Conservation (phyloP, 495 filamentous ascomycete species). For the Talaromyces trachyspermus region DNA sequence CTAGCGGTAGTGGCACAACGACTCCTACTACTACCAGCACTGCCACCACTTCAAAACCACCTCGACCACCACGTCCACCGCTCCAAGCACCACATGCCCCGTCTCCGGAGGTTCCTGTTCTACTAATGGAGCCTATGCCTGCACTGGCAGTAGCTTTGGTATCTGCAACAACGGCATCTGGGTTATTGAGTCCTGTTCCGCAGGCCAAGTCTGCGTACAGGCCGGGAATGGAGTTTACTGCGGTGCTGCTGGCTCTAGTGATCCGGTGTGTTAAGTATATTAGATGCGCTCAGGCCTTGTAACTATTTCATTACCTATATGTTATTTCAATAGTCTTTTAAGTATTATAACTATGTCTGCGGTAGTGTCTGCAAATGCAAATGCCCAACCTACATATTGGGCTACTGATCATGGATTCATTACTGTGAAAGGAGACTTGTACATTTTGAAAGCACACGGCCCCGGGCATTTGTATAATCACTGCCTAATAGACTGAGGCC, state of each 20-base stretch:
- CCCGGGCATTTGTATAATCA: too few species aligned
- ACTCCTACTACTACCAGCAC: not conserved
- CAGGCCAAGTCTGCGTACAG: conserved; percentile 4
- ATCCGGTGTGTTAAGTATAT: not conserved
- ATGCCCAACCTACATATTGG: too few species aligned
- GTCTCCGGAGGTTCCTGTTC: conserved; percentile 3
- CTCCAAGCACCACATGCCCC: conserved; percentile 4
- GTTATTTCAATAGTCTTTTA: not conserved
- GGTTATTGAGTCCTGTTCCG: conserved; percentile 4
- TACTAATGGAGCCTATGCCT: not conserved
- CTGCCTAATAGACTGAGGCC: too few species aligned
- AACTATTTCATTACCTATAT: not conserved
- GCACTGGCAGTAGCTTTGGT: conserved; percentile 4
- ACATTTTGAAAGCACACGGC: too few species aligned
- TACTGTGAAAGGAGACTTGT: too few species aligned
- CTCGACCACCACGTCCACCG: not conserved
- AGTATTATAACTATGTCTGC: too few species aligned
- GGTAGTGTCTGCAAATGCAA: too few species aligned
- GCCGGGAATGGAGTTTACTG: conserved; percentile 1
- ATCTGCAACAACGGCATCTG: conserved; percentile 3
- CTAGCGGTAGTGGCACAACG: conserved; percentile 2
- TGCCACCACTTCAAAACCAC: not conserved
- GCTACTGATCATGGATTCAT: too few species aligned
- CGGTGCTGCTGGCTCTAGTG: not conserved
- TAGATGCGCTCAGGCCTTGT: not conserved